phyloP scores from a whole-genome alignment of 2,329 filamentous ascomycete species.

The Blastomyces gilchristii region DNA sequence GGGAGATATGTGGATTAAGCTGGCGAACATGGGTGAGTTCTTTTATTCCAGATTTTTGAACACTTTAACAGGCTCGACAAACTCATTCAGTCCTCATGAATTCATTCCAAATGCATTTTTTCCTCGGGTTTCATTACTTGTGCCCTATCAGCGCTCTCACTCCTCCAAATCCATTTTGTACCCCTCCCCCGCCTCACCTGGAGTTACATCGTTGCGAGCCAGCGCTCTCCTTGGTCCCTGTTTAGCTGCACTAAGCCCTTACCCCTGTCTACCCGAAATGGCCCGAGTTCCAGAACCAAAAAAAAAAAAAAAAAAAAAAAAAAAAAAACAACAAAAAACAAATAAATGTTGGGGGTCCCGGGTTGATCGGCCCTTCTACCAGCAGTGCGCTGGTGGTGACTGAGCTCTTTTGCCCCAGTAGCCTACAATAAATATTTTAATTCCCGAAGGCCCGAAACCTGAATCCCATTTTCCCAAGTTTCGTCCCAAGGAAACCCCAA shows the following conservation, averaged over 20 bases:
- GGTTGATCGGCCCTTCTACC: too few species aligned
- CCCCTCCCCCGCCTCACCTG: neutral
- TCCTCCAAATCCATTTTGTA: neutral
- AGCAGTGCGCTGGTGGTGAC: too few species aligned
- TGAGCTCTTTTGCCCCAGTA: too few species aligned
- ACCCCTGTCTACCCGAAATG: neutral
- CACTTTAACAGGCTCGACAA: neutral
- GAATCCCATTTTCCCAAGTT: neutral
- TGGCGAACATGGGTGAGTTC: slow-evolving; percentile 36
- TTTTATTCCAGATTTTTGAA: neutral
- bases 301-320: neutral
- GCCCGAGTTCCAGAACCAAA: neutral
- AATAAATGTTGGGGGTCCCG: too few species aligned
- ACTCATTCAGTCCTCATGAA: neutral
- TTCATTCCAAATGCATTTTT: neutral
- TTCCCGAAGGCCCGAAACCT: neutral
- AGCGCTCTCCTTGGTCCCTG: neutral
- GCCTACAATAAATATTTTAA: neutral
- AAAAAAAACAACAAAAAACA: neutral
- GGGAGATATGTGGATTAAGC: slow-evolving; percentile 36
- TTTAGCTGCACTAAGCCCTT: neutral
- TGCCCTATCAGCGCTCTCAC: neutral
- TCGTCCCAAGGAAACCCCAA: neutral
- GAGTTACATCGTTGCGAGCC: slow-evolving; percentile 2
- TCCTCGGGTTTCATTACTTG: neutral